phyloP scores from a whole-genome alignment of 441 rosid species.

The Erodium trifolium region DNA sequence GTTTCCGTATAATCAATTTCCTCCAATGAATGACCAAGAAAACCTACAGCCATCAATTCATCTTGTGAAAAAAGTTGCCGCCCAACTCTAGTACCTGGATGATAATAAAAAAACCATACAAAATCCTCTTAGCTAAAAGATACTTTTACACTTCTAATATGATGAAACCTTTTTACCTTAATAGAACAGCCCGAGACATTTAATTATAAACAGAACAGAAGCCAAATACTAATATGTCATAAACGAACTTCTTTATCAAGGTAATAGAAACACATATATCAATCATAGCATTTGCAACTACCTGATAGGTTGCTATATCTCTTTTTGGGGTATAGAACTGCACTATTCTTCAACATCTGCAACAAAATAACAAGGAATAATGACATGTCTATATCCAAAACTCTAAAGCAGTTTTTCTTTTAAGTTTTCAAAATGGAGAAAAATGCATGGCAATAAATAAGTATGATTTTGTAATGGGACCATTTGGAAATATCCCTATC shows the following conservation, averaged over 20 bases:
- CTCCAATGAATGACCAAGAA: conserved; percentile 27
- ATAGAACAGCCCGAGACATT: too few relatives aligned
- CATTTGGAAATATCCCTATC: too few relatives aligned
- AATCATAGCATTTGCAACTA: conserved; percentile 16
- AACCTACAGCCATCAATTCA: conserved; percentile 36
- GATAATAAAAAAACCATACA: not conserved
- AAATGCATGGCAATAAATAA: not conserved
- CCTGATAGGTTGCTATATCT: conserved; percentile 28
- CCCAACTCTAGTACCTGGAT: conserved; percentile 35
- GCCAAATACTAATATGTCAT: not conserved
- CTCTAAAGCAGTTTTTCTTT: not conserved
- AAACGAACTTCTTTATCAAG: not conserved
- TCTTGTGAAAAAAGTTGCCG: conserved; percentile 30
- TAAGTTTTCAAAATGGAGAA: not conserved
- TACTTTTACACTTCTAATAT: too few relatives aligned
- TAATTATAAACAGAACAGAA: not conserved
- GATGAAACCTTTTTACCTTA: too few relatives aligned
- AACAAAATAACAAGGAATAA: conserved; percentile 14
- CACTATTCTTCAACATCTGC: conserved; percentile 26
- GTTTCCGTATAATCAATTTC: conserved; percentile 28
- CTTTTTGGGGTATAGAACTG: conserved; percentile 21
- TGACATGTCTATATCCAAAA: not conserved
- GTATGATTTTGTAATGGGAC: not conserved
- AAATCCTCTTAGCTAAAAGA: conserved; percentile 10
- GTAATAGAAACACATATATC: not conserved